Conservation (phyloP, 768 basidiomycete genomes). For the Lactarius indigo region DNA sequence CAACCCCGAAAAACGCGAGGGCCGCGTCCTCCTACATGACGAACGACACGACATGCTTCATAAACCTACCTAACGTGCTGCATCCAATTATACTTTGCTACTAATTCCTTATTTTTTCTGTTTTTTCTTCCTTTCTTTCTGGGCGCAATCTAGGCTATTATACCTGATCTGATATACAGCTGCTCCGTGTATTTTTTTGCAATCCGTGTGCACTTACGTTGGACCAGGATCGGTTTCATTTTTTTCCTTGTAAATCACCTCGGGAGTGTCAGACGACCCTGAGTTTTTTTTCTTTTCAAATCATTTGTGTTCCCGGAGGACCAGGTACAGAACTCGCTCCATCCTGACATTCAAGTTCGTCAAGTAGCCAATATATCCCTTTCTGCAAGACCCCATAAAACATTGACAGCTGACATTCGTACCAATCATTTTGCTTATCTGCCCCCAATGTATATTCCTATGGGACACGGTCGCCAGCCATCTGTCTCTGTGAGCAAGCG, state of each 20-base stretch:
- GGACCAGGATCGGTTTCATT: not conserved
- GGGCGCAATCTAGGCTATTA: conserved; percentile 4
- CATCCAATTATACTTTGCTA: not conserved
- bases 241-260: not conserved
- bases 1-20: conserved; percentile 16
- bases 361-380: not conserved
- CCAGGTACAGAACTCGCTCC: not conserved
- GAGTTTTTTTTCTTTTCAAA: not conserved
- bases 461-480: conserved; percentile 64
- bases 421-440: not conserved
- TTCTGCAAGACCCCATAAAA: not conserved
- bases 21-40: not conserved
- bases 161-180: not conserved
- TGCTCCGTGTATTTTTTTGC: conserved; percentile 1
- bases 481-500: conserved; percentile 39
- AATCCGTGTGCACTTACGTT: not conserved
- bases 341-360: not conserved
- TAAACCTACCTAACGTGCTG: not conserved
- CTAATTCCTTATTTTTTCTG: not conserved
- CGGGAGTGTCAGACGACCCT: not conserved
- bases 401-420: not conserved
- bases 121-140: not conserved
- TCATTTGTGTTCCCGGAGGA: not conserved
- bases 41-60: not conserved
- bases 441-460: conserved; percentile 49